These are phyloP conservation scores for Penicillium roqueforti DNA, from an alignment of 495 filamentous ascomycete genomes.

Conservation along the genomic window DNA sequence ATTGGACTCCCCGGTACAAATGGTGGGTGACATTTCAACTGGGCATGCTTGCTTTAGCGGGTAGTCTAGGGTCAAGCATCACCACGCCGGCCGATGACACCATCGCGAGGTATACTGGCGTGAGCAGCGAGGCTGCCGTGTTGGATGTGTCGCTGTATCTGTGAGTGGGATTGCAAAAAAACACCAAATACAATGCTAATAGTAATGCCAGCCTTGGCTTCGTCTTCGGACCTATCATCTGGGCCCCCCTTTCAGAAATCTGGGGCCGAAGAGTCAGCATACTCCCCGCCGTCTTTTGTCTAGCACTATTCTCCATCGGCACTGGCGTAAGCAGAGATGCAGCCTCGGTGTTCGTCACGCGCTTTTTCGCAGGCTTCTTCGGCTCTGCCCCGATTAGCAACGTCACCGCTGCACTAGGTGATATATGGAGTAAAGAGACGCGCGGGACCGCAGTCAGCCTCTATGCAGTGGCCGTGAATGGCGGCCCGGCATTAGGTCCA, in stretches of 20 bases:
- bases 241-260: constrained; percentile 32
- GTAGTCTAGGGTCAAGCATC: constrained; percentile 47
- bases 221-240: constrained; percentile 37
- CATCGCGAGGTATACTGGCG: constrained; percentile 34
- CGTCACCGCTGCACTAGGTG: constrained; percentile 45
- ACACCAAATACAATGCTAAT: not conserved
- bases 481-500: constrained; percentile 44
- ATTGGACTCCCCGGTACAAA: constrained; percentile 43
- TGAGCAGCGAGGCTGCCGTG: constrained; percentile 31
- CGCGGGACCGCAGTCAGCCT: constrained; percentile 39
- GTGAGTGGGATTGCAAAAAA: not conserved
- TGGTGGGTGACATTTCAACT: constrained; percentile 48
- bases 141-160: constrained; percentile 2
- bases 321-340: constrained; percentile 36
- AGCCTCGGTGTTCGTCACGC: constrained; percentile 36
- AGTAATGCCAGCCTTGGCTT: constrained; percentile 21
- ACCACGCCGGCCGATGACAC: constrained; percentile 42
- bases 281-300: constrained; percentile 42
- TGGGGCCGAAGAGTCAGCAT: constrained; percentile 40
- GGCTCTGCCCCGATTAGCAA: constrained; percentile 44
- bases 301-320: constrained; percentile 43
- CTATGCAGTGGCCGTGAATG: constrained; percentile 40
- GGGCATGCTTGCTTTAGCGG: constrained; percentile 47
- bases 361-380: constrained; percentile 48
- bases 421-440: constrained; percentile 39